phyloP scores from a whole-genome alignment of 441 rosid genomes.

The Adansonia rubrostipa region DNA sequence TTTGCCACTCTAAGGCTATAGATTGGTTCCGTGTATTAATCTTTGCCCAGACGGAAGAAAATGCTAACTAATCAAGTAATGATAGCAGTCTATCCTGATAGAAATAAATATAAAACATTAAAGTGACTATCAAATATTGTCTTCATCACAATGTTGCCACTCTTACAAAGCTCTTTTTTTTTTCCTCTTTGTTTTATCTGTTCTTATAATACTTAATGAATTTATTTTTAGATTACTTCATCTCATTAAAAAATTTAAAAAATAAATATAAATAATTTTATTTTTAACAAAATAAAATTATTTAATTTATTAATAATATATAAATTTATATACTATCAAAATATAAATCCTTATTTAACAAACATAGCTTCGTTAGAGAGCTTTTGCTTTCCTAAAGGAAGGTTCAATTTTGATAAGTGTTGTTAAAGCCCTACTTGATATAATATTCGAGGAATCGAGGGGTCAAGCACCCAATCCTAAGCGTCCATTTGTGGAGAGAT shows the following conservation, averaged over 20 bases:
- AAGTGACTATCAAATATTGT: constrained; percentile 15
- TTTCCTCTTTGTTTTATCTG: no score
- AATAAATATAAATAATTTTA: no score
- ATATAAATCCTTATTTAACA: no score
- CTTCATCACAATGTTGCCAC: background rate
- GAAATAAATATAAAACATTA: background rate
- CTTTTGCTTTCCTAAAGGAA: background rate
- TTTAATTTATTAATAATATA: no score
- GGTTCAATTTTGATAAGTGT: background rate
- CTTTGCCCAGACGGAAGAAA: constrained; percentile 29
- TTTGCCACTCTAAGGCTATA: background rate
- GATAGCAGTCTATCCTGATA: constrained; percentile 18
- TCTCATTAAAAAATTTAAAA: no score
- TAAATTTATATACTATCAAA: no score
- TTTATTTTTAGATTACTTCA: no score
- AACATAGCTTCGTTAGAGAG: background rate
- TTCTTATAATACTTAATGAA: background rate
- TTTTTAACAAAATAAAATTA: no score
- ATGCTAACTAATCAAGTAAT: background rate
- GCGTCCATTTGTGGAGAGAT: constrained; percentile 23
- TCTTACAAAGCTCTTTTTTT: background rate
- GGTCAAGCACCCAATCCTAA: background rate
- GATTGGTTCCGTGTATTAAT: constrained; percentile 21
- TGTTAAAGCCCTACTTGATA: background rate
- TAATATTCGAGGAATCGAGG: background rate